Conservation (phyloP, 306 rosid genomes). For the Pterocarpus santalinus region DNA sequence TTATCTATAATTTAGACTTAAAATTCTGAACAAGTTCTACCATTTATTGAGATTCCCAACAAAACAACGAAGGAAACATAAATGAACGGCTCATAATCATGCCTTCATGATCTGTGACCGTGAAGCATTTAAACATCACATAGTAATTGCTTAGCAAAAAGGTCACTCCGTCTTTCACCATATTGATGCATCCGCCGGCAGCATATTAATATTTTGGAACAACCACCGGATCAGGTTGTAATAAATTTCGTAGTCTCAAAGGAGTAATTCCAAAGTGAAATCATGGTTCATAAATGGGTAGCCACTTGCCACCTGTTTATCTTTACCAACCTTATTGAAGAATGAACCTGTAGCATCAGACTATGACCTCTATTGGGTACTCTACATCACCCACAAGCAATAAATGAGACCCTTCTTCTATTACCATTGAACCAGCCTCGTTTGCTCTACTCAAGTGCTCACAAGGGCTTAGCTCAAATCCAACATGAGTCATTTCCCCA, state of each 20-base stretch:
- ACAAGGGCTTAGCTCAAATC: conserved; percentile 78
- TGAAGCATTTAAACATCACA: neutral
- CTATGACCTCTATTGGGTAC: conserved; percentile 62
- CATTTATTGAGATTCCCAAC: neutral
- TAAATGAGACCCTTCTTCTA: conserved; percentile 79
- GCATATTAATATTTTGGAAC: neutral
- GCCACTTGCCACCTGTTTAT: neutral
- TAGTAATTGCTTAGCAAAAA: neutral
- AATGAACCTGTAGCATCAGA: conserved; percentile 55
- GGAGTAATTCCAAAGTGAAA: neutral
- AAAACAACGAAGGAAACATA: too few relatives aligned
- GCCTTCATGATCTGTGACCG: too few relatives aligned
- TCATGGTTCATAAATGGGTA: conserved; percentile 26
- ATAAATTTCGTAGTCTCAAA: conserved; percentile 21
- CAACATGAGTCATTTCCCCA: conserved; percentile 64
- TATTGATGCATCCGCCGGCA: neutral
- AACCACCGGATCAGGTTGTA: neutral
- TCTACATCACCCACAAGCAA: conserved; percentile 80
- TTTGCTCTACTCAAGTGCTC: conserved; percentile 80
- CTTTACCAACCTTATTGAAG: conserved; percentile 25
- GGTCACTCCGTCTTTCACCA: neutral
- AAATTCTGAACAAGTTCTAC: too few relatives aligned
- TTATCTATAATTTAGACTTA: too few relatives aligned
- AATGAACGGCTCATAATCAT: too few relatives aligned
- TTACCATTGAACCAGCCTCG: conserved; percentile 72